These are phyloP conservation scores for Trichoderma sp. DNA, from an alignment of 2,329 filamentous ascomycete genomes.

Conservation along the genomic window DNA sequence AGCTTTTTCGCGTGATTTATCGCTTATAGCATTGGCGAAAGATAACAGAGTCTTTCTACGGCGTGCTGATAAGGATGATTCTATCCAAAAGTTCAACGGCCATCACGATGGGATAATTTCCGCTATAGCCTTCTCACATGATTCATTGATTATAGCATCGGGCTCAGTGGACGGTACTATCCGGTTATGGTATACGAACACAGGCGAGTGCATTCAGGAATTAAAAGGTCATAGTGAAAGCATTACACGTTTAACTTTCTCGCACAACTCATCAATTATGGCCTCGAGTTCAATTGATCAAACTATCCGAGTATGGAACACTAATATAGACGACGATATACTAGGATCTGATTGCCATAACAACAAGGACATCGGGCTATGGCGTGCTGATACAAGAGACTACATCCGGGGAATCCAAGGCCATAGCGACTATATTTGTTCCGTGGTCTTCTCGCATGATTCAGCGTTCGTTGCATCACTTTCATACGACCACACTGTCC, in stretches of 20 bases:
- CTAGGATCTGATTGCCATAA: too few relatives aligned
- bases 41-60: too few relatives aligned
- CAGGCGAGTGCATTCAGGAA: not conserved
- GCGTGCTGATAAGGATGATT: too few relatives aligned
- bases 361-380: not conserved
- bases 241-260: too few relatives aligned
- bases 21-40: too few relatives aligned
- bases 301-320: too few relatives aligned
- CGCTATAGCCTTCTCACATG: not conserved
- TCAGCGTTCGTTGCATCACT: not conserved
- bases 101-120: too few relatives aligned
- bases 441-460: not conserved
- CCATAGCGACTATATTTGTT: not conserved
- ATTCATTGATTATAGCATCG: not conserved
- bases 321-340: accelerated
- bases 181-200: not conserved
- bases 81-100: too few relatives aligned
- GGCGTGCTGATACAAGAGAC: not conserved
- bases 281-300: too few relatives aligned
- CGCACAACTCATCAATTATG: too few relatives aligned
- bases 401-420: not conserved
- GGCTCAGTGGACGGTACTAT: not conserved
- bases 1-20: too few relatives aligned
- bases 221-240: not conserved
- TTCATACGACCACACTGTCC: not conserved